Evolutionary conservation across 768 basidiomycete genomes (phyloP).

Genomic region (Rhodosporidiobolus odoratus): DNA sequence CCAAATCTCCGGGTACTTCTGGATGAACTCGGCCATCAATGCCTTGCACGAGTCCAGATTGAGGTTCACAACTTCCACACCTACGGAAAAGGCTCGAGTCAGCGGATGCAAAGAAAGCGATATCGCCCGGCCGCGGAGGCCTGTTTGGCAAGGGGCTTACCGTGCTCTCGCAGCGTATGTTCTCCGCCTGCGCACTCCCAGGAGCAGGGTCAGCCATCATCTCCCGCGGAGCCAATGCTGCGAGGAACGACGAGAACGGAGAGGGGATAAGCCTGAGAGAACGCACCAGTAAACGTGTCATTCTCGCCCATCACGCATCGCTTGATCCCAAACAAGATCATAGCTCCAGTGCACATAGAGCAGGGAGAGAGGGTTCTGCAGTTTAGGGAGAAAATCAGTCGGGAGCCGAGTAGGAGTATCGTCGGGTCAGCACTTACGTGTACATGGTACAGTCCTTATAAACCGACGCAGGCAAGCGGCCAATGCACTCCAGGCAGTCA

Average conservation of each 20-base stretch:
- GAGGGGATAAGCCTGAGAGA: background rate
- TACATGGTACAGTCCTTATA: slow-evolving; percentile 36
- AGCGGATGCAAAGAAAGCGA: background rate
- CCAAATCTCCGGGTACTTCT: slow-evolving; percentile 56
- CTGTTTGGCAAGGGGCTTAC: too few relatives aligned
- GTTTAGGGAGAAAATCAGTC: background rate
- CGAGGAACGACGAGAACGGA: slow-evolving; percentile 27
- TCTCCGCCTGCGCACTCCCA: slow-evolving; percentile 50
- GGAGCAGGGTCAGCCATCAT: too few relatives aligned
- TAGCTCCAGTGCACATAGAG: slow-evolving; percentile 62
- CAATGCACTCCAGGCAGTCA: slow-evolving; percentile 56
- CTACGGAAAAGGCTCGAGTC: background rate
- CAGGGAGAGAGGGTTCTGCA: slow-evolving; percentile 53
- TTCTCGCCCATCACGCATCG: slow-evolving; percentile 66
- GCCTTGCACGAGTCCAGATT: slow-evolving; percentile 55
- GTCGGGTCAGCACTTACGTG: too few relatives aligned
- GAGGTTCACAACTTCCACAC: slow-evolving; percentile 56
- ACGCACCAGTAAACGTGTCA: slow-evolving; percentile 51
- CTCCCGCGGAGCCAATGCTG: too few relatives aligned
- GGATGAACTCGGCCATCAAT: slow-evolving; percentile 58
- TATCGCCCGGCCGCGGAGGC: background rate
- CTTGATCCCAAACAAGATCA: slow-evolving; percentile 52
- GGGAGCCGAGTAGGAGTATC: too few relatives aligned
- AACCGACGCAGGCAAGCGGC: slow-evolving; percentile 42
- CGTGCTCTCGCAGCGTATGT: slow-evolving; percentile 53